These are phyloP conservation scores for Oxytropis ochrocephala DNA, from an alignment of 306 rosid genomes.

Conservation along the genomic window DNA sequence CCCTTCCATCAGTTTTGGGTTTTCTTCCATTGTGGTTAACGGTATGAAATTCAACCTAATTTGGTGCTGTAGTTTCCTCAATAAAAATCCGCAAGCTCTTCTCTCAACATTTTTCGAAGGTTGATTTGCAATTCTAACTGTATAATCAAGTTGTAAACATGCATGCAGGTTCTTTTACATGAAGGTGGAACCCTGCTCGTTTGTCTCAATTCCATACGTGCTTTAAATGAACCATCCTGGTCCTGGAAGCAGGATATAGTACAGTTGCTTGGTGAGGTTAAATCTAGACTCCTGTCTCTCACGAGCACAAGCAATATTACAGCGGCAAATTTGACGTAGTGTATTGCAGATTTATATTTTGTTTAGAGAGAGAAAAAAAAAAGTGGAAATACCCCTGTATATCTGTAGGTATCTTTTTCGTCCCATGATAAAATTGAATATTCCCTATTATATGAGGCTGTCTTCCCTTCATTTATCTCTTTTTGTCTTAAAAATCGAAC, in stretches of 20 bases:
- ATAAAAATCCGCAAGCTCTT: not conserved
- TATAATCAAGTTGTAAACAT: slow-evolving; percentile 3
- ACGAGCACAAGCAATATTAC: slow-evolving; percentile 26
- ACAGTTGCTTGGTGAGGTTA: slow-evolving; percentile 31
- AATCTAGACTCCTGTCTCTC: slow-evolving; percentile 33
- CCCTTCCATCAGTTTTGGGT: slow-evolving; percentile 94
- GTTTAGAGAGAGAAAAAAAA: not conserved
- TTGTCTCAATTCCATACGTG: slow-evolving; percentile 91
- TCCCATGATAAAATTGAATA: not conserved
- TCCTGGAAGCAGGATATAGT: slow-evolving; percentile 71
- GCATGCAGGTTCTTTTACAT: slow-evolving; percentile 82
- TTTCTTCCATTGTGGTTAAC: slow-evolving; percentile 91
- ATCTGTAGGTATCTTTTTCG: slow-evolving; percentile 10
- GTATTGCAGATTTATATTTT: not conserved
- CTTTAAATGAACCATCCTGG: slow-evolving; percentile 76
- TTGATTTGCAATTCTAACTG: slow-evolving; percentile 1
- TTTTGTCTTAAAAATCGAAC: not conserved
- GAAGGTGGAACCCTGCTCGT: slow-evolving; percentile 97
- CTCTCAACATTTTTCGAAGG: not conserved
- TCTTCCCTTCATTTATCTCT: not conserved
- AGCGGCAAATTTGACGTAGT: slow-evolving; percentile 28
- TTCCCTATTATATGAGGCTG: not conserved
- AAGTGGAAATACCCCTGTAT: slow-evolving; percentile 19
- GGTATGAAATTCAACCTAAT: slow-evolving; percentile 46
- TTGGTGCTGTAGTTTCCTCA: not conserved